Evolutionary conservation across 495 filamentous ascomycete genomes (phyloP), one percentile per base, ranked within the genome.

Genomic region (Xylaria castorea): DNA sequence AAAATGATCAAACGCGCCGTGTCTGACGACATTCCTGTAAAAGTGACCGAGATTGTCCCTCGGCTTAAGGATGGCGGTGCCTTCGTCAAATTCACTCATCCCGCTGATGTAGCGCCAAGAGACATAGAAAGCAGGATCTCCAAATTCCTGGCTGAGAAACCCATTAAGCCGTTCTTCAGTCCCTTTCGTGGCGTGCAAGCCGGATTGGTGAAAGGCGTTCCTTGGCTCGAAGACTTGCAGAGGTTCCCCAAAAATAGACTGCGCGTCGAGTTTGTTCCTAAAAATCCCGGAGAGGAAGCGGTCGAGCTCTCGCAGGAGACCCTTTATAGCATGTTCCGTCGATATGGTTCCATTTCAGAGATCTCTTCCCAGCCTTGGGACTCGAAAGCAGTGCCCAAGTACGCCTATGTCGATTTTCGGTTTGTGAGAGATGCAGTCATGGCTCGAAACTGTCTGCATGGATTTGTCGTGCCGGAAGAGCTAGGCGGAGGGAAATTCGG

Each of bases 181-280:
- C 95, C 95, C 1, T 91, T 97, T 63, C 86, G 88, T n/a, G 81
- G 85, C 27, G 91, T 95, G 67, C 88, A 87, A 44, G 87, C 89
- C 6, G 88, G 88, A 53, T 82, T 92, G 11, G 97, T 99, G 12
- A 81, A 87, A 22, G 96, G 96, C 14, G 87, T 87, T n/a, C 96
- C 96, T 0, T 99, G 96, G 96, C 85, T 98, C 25, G 96, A 99
- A 76, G 96, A 99, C 81, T 83, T 99, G 3, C 92, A 92, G 74
- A 90, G 95, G 12, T 90, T 93, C 30, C 96, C 96, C 3, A 94
- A 90, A 69, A 82, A 84, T 36, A 87, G 89, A 55, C 72, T 99
- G 51, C 91, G 87, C 71, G 90, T 98, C 46, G 96, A 99, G 78
- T 98, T 97, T 77, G 83, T 96, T 14, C 87, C 93, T 2, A 79